These are phyloP conservation scores for Aspergillus avenaceus DNA, from an alignment of 495 filamentous ascomycete species.

Conservation along the genomic window DNA sequence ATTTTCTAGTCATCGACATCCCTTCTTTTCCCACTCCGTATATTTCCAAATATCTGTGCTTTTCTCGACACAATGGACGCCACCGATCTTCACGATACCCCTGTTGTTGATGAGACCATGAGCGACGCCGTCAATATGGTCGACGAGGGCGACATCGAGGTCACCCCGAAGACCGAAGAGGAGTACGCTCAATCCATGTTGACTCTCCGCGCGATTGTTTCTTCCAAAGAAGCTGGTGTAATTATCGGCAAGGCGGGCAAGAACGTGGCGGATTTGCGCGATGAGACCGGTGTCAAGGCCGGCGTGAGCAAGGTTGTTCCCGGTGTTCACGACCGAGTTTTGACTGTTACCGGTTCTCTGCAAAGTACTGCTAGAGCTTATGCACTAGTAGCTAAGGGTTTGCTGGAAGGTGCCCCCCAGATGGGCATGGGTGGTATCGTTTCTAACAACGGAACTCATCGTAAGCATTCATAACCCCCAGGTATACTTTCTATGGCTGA, in stretches of 20 bases:
- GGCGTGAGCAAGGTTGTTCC: slow-evolving; percentile 98
- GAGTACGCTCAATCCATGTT: slow-evolving; percentile 89
- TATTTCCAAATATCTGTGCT: not conserved
- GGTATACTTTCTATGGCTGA: slow-evolving; percentile 20
- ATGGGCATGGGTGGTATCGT: slow-evolving; percentile 92
- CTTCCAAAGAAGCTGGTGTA: slow-evolving; percentile 95
- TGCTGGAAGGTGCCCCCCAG: slow-evolving; percentile 88
- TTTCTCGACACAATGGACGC: slow-evolving; percentile 38
- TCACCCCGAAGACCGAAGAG: slow-evolving; percentile 81
- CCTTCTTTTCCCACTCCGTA: not conserved
- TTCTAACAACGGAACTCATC: slow-evolving; percentile 82
- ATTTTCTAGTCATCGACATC: not conserved
- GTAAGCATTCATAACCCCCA: slow-evolving; percentile 50
- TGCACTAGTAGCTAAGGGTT: slow-evolving; percentile 82
- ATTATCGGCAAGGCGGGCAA: slow-evolving; percentile 98
- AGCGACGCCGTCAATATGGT: slow-evolving; percentile 45
- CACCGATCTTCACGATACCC: slow-evolving; percentile 44
- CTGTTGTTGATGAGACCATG: slow-evolving; percentile 40
- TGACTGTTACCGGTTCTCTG: slow-evolving; percentile 87
- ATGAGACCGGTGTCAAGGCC: slow-evolving; percentile 95
- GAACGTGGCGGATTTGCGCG: slow-evolving; percentile 94
- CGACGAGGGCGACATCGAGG: slow-evolving; percentile 63
- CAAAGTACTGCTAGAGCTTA: slow-evolving; percentile 87
- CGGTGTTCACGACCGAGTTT: slow-evolving; percentile 92
- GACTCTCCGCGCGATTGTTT: slow-evolving; percentile 94